phyloP scores from a whole-genome alignment of 805 yeast species.

The Myxozyma sirexii region DNA sequence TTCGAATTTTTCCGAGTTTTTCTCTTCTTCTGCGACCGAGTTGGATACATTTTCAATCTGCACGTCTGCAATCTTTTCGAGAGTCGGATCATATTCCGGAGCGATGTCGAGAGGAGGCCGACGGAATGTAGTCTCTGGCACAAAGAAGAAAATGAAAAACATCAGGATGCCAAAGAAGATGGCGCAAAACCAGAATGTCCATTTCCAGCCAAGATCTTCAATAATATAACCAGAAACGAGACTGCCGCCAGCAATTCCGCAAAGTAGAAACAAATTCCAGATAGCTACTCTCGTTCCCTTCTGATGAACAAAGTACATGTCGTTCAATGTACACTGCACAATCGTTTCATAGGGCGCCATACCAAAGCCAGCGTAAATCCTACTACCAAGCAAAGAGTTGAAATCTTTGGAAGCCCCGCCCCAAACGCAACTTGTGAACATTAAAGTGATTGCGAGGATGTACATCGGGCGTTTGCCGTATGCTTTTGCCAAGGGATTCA shows the following conservation, averaged over 20 bases:
- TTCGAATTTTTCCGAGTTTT: background rate
- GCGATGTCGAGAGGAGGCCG: conserved; percentile 45
- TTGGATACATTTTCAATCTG: background rate
- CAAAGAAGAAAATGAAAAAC: conserved; percentile 53
- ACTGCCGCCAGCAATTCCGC: conserved; percentile 61
- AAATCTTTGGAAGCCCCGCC: conserved; percentile 55
- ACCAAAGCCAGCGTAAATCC: conserved; percentile 62
- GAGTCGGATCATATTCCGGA: background rate
- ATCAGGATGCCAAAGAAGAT: conserved; percentile 55
- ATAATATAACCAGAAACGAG: conserved; percentile 58
- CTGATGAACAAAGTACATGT: conserved; percentile 62
- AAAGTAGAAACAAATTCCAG: conserved; percentile 57
- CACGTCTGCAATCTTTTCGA: background rate
- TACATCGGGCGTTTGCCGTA: conserved; percentile 63
- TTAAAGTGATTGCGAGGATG: conserved; percentile 51
- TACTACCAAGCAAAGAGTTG: conserved; percentile 58
- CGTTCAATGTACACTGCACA: conserved; percentile 63
- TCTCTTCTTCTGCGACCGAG: background rate
- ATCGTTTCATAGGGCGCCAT: conserved; percentile 63
- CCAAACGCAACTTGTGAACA: conserved; percentile 57
- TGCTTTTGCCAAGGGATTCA: conserved; percentile 59
- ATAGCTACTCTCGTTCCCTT: conserved; percentile 62
- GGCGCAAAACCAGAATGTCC: conserved; percentile 63
- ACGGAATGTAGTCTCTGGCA: conserved; percentile 68
- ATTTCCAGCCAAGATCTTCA: conserved; percentile 53